These are phyloP conservation scores for Pseudopediastrum boryanum DNA, from an alignment of 139 green algal genomes.

Conservation along the genomic window DNA sequence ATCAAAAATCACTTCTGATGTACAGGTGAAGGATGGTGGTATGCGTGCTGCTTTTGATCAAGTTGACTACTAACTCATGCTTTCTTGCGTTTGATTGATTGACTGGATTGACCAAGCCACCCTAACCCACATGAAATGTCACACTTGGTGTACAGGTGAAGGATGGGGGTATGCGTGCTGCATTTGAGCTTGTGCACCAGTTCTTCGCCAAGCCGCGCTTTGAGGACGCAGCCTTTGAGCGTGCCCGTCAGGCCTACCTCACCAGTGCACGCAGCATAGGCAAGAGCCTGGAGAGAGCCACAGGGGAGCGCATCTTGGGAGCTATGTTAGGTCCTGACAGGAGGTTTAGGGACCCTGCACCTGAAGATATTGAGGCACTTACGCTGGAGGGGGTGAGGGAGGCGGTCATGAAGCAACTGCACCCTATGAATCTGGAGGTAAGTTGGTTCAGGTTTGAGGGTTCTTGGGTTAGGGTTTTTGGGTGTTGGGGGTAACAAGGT, in stretches of 20 bases:
- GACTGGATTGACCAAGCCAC: no score
- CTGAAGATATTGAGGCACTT: conserved; percentile 87
- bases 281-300: conserved; percentile 91
- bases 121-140: no score
- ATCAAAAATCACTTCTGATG: no score
- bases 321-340: conserved; percentile 84
- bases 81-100: neutral
- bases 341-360: conserved; percentile 81
- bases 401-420: conserved; percentile 72
- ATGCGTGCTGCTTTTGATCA: conserved; percentile 62
- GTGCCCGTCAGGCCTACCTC: conserved; percentile 74
- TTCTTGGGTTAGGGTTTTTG: neutral
- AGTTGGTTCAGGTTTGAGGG: conserved; percentile 10
- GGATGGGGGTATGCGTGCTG: conserved; percentile 32
- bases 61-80: conserved; percentile 59
- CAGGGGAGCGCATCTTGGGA: conserved; percentile 78
- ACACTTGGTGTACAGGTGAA: no score
- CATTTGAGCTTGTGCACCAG: conserved; percentile 79
- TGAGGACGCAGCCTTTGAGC: conserved; percentile 69
- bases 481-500: neutral
- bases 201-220: conserved; percentile 69
- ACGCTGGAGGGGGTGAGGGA: conserved; percentile 77
- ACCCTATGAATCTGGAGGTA: conserved; percentile 74
- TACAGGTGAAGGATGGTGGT: no score
- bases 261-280: conserved; percentile 49